Evolutionary conservation across 176 grass and related monocot species (phyloP).

Genomic region (Carex kokanica): DNA sequence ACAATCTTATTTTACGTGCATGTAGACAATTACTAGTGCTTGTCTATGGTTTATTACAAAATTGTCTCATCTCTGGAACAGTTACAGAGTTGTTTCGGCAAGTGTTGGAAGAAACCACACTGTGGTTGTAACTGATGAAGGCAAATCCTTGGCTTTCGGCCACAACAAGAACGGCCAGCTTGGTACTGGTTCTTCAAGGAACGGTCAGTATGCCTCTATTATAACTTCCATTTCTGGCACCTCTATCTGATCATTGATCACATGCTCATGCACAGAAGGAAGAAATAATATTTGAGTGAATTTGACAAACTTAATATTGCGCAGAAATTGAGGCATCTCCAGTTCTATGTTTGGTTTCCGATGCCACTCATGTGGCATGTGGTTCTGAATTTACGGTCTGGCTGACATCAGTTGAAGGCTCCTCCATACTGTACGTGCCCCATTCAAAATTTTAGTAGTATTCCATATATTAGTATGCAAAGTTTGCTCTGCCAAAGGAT

Average conservation of each 20-base stretch:
- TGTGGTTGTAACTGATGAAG: slow-evolving; percentile 73
- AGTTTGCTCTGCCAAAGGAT: not conserved
- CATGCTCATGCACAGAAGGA: not conserved
- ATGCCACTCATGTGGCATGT: slow-evolving; percentile 62
- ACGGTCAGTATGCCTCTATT: slow-evolving; percentile 41
- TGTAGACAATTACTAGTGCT: slow-evolving; percentile 3
- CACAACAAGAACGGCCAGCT: slow-evolving; percentile 92
- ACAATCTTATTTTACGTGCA: not conserved
- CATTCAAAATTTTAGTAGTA: not conserved
- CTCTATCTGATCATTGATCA: not conserved
- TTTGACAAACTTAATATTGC: slow-evolving; percentile 28
- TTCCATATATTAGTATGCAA: not conserved
- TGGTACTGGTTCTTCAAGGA: slow-evolving; percentile 69
- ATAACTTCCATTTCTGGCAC: slow-evolving; percentile 1
- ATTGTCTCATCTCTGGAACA: slow-evolving; percentile 32
- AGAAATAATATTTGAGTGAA: not conserved
- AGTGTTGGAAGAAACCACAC: slow-evolving; percentile 82
- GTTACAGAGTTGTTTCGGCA: slow-evolving; percentile 65
- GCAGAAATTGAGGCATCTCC: slow-evolving; percentile 79
- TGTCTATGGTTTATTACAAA: not conserved
- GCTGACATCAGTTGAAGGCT: slow-evolving; percentile 82
- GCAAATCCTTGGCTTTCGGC: slow-evolving; percentile 81
- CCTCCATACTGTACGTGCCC: slow-evolving; percentile 73
- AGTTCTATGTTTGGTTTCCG: slow-evolving; percentile 64
- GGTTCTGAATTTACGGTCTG: slow-evolving; percentile 96